Percentiles rank a stretch among this genome's conserved stretches.
phyloP scores from a whole-genome alignment of 2,329 filamentous ascomycete species.

The Pseudonectria buxi region DNA sequence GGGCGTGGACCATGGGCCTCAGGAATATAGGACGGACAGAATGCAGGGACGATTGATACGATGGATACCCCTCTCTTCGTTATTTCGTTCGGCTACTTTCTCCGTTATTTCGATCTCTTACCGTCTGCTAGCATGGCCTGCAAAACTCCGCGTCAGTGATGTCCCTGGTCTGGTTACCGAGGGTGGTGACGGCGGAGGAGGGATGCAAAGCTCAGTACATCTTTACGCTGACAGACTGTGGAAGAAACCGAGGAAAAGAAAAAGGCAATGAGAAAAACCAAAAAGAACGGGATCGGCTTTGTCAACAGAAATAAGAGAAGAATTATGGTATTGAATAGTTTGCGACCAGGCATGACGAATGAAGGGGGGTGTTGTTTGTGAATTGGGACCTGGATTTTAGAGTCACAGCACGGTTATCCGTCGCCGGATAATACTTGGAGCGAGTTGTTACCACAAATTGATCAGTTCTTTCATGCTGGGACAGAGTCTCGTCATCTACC shows the following conservation, averaged over 20 bases:
- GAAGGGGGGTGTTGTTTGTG: conserved; percentile 12
- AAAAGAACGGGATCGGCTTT: not conserved
- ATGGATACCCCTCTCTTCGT: conserved; percentile 36
- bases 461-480: too few relatives aligned
- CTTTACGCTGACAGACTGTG: not conserved
- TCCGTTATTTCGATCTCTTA: conserved; percentile 14
- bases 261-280: not conserved
- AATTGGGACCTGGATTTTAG: conserved; percentile 26
- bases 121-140: conserved; percentile 14
- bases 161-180: conserved; percentile 21
- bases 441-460: too few relatives aligned
- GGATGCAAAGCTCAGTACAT: not conserved
- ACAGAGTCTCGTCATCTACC: too few relatives aligned
- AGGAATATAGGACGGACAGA: conserved; percentile 33
- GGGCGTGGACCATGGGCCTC: conserved; percentile 10
- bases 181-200: conserved; percentile 1
- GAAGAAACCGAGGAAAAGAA: not conserved
- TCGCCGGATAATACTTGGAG: conserved; percentile 29
- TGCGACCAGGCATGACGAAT: conserved; percentile 16
- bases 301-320: not conserved
- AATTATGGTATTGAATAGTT: not conserved
- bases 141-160: conserved; percentile 9
- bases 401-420: conserved; percentile 32
- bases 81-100: conserved; percentile 16
- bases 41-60: conserved; percentile 39